Evolutionary conservation across 345 rosid genomes (phyloP), one percentile per base, ranked within the genome.

Genomic region (Gossypium thurberi): DNA sequence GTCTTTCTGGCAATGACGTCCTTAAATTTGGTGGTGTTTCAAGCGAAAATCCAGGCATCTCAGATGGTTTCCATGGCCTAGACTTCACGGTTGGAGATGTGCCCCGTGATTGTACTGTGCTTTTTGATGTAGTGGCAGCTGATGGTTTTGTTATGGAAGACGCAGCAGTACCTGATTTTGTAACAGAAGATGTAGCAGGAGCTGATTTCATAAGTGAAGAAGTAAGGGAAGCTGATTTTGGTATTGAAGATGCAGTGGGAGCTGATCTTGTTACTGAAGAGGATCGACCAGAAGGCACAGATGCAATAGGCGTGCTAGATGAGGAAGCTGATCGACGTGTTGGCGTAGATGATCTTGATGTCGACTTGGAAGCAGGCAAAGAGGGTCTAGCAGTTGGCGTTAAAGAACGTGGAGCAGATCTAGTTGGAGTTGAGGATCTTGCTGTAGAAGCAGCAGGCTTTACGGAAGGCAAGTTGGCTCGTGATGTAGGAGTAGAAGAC

Each of bases 401-500:
- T 10, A 83, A 83, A 42, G 90, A 83, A 40, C 85, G 86, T 25
- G 82, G 59, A 52, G 78, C 61, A 43, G 83, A 74, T 78, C 82
- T 80, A 63, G 82, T 77, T 23, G 92, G 90, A 60, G 87, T 88
- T 74, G 87, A 82, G 40, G 90, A 82, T 74, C 87, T 78, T 2
- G 65, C 76, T 52, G 79, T 37, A 40, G 87, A 70, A 73, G 84
- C 77, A 53, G 79, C 71, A 60, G 83, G 81, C 76, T 82, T 88
- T 51, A 75, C 65, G 12, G 92, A 84, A 77, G 81, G 75, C 79
- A 78, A 60, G 46, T 82, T 84, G 52, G 85, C 62, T 53, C 90
- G 80, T 59, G 95, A 81, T 65, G 93, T 91, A 46, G 93, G 96
- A 8, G 97, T 86, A 60, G 93, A 88, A 20, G 97, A 84, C 80